Evolutionary conservation across 306 rosid genomes (phyloP).

Genomic region (apple (Malus domestica)): ASM211411v1 NC_041791.1:3131001-3131500

Average conservation of each 20-base stretch:
- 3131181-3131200: background rate
- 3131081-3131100: background rate
- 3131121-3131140: background rate
- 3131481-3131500: too few species aligned
- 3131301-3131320: background rate
- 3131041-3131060: background rate
- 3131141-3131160: background rate
- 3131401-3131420: too few species aligned
- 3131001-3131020: background rate
- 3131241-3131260: background rate
- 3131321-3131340: background rate
- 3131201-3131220: background rate
- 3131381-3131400: too few species aligned
- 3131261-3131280: background rate
- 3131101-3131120: background rate
- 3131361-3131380: too few species aligned
- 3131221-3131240: background rate
- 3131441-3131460: background rate
- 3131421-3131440: too few species aligned
- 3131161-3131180: background rate
- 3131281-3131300: background rate
- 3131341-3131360: background rate
- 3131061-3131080: background rate
- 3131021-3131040: background rate
- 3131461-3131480: background rate